These are phyloP conservation scores for Bipolaris zeicola DNA, from an alignment of 2,329 filamentous ascomycete genomes.

Conservation along the genomic window DNA sequence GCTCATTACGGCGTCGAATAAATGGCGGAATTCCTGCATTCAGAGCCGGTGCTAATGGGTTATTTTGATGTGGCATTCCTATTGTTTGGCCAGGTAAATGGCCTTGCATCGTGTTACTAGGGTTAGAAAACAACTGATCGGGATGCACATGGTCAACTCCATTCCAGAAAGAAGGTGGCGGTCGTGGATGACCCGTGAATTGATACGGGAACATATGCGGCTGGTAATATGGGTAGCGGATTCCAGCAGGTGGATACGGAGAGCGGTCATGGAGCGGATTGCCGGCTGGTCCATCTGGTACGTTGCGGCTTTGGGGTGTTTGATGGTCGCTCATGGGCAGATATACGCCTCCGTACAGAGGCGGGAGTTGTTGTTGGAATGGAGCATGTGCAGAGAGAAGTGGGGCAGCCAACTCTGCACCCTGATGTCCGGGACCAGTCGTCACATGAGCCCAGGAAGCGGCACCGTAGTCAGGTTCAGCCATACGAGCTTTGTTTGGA, in stretches of 20 bases:
- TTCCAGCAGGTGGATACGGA: constrained; percentile 14
- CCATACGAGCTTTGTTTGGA: constrained; percentile 27
- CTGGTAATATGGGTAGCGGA: constrained; percentile 18
- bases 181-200: constrained; percentile 15
- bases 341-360: constrained; percentile 18
- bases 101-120: constrained; percentile 10
- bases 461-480: constrained; percentile 31
- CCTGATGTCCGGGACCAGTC: constrained; percentile 21
- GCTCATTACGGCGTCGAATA: constrained; percentile 10
- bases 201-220: constrained; percentile 13
- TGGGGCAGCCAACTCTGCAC: constrained; percentile 28
- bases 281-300: constrained; percentile 9
- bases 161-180: constrained; percentile 26
- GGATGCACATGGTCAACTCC: constrained; percentile 11
- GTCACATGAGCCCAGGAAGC: constrained; percentile 26
- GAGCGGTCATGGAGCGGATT: constrained; percentile 15
- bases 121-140: constrained; percentile 8
- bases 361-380: constrained; percentile 19
- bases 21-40: constrained; percentile 2
- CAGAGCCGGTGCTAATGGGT: constrained; percentile 5
- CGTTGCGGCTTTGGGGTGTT: constrained; percentile 18
- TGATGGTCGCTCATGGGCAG: constrained; percentile 12
- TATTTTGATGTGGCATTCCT: constrained; percentile 1
- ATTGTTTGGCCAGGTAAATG: constrained; percentile 5
- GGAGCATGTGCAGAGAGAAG: constrained; percentile 22